Conservation (phyloP, 805 yeast species). For the Danielia oregonensis region DNA sequence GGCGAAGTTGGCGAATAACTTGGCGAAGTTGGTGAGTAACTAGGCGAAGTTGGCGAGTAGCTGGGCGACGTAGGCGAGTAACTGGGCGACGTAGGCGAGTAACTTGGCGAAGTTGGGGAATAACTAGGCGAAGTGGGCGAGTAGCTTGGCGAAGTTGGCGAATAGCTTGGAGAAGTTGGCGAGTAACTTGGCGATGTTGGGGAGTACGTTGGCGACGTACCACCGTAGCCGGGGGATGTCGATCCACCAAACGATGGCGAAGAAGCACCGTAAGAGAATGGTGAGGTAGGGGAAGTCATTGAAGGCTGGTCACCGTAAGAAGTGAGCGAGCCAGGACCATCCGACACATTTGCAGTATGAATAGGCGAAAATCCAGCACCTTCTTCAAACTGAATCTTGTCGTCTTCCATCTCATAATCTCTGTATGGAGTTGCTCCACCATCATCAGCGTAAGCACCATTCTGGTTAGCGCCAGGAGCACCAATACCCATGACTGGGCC, state of each 20-base stretch:
- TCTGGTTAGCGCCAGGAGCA: constrained; percentile 33
- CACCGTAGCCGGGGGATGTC: constrained; percentile 43
- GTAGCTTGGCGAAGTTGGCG: constrained; percentile 77
- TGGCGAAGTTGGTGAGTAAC: constrained; percentile 78
- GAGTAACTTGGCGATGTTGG: constrained; percentile 38
- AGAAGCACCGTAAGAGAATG: constrained; percentile 48
- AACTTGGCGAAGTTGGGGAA: constrained; percentile 56
- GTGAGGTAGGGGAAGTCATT: constrained; percentile 51
- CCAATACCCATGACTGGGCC: constrained; percentile 43
- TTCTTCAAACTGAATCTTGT: constrained; percentile 59
- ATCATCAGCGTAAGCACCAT: constrained; percentile 28
- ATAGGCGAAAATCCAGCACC: constrained; percentile 91
- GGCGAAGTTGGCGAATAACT: constrained; percentile 78
- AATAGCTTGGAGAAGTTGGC: constrained; percentile 69
- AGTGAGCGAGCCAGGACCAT: constrained; percentile 77
- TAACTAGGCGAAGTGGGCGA: constrained; percentile 71
- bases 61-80: constrained; percentile 79
- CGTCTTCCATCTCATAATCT: constrained; percentile 56
- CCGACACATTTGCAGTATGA: constrained; percentile 79
- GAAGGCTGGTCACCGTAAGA: constrained; percentile 74
- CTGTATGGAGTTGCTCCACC: constrained; percentile 95
- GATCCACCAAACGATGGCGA: constrained; percentile 53
- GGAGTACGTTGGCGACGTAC: constrained; percentile 22
- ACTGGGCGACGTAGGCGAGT: constrained; percentile 64
- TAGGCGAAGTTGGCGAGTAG: constrained; percentile 76